Conservation (phyloP, 129 eudicot species). For the Escallonia herrerae region DNA sequence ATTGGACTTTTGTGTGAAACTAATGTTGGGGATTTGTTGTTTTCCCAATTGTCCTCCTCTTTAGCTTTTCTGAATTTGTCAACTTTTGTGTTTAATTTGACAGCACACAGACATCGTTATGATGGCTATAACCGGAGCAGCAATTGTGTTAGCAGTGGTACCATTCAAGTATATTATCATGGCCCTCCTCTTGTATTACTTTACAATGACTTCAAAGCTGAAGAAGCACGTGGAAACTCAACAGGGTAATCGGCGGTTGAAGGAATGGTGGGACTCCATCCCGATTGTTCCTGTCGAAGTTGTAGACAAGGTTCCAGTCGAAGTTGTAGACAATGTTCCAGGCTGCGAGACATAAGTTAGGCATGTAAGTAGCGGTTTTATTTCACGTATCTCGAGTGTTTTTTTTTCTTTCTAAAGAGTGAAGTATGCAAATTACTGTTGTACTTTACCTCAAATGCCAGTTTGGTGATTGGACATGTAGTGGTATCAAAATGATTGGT, state of each 20-base stretch:
- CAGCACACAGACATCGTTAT: slow-evolving; percentile 72
- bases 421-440: no score
- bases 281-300: slow-evolving; percentile 72
- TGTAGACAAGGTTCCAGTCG: slow-evolving; percentile 38
- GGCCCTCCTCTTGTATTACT: slow-evolving; percentile 23
- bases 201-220: slow-evolving; percentile 40
- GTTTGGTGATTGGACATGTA: no score
- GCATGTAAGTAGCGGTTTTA: no score
- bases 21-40: no score
- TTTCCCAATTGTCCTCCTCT: not conserved
- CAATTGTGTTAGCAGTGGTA: slow-evolving; percentile 41
- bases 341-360: no score
- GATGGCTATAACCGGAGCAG: slow-evolving; percentile 28
- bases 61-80: not conserved
- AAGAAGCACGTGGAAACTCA: slow-evolving; percentile 36
- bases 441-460: no score
- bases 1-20: no score
- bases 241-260: slow-evolving; percentile 49
- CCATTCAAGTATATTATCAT: slow-evolving; percentile 68
- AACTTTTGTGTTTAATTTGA: slow-evolving; percentile 2
- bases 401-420: no score
- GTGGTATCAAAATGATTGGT: no score
- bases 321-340: slow-evolving; percentile 32
- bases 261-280: slow-evolving; percentile 96
- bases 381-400: no score